phyloP scores from a whole-genome alignment of 2,329 filamentous ascomycete genomes.

The Microcyclospora pomicola region DNA sequence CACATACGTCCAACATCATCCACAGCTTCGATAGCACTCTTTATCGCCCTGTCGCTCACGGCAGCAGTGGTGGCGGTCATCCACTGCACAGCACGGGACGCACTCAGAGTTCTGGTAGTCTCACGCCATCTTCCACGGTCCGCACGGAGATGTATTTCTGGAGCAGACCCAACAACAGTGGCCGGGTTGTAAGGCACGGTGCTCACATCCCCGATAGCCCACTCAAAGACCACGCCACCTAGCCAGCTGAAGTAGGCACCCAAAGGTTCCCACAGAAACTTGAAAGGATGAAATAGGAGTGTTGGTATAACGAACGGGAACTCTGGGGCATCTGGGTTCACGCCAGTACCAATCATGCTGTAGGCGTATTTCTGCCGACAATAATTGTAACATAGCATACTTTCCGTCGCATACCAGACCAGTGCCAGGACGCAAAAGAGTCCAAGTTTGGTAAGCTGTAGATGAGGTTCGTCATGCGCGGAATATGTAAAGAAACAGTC shows the following conservation, averaged over 20 bases:
- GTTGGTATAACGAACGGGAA: slow-evolving; percentile 44
- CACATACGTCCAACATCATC: slow-evolving; percentile 17
- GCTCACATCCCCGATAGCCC: too few species aligned
- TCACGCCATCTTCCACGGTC: too few species aligned
- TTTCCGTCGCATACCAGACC: slow-evolving; percentile 32
- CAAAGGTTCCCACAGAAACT: slow-evolving; percentile 22
- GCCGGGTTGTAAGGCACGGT: too few species aligned
- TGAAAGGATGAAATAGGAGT: slow-evolving; percentile 32
- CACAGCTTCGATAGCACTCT: slow-evolving; percentile 12
- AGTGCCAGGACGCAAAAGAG: slow-evolving; percentile 28
- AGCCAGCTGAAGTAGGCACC: background rate
- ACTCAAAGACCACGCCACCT: background rate
- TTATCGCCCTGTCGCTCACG: slow-evolving; percentile 9
- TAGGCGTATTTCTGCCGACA: slow-evolving; percentile 37
- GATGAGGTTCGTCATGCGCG: background rate
- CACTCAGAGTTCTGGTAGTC: too few species aligned
- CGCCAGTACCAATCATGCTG: slow-evolving; percentile 36
- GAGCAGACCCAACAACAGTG: too few species aligned
- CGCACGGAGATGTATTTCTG: too few species aligned
- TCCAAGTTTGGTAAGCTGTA: slow-evolving; percentile 27
- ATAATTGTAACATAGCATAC: slow-evolving; percentile 24
- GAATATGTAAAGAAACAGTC: slow-evolving; percentile 16
- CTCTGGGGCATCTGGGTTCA: slow-evolving; percentile 37
- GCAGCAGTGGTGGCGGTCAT: slow-evolving; percentile 3
- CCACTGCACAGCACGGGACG: slow-evolving; percentile 1